Evolutionary conservation across 129 eudicot species (phyloP), one percentile per base, ranked within the genome.

Genomic region (Lonicera japonica): DNA sequence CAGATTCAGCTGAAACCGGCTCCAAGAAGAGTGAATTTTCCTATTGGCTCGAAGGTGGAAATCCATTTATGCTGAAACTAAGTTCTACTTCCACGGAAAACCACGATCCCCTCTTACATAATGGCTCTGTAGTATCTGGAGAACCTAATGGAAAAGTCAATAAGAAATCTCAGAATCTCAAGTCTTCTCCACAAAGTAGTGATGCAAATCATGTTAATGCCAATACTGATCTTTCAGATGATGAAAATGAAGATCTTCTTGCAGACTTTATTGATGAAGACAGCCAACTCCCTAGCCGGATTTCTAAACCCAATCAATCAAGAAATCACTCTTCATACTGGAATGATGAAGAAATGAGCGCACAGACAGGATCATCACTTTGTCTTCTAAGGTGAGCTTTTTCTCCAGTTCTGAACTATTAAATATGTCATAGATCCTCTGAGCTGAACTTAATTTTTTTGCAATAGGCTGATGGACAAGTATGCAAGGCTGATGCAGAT

Each of bases 211-310:
- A 65, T 69, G 60, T 63, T 19, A 88, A 85, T 74, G 96, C 95
- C 21, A 61, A 61, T 51, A 52, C 41, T 56, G 66, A 81, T 58
- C 70, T 76, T 60, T 66, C 78, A 22, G 99, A 92, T 65, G 99
- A 92, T 43, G 99, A 92, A 79, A 83, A 84, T 75, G 99, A 92
- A 80, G 96, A 88, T 85, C 96, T 92, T 64, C 96, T 54, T 78
- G 99, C 99, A 18, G 99, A 92, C 82, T 92, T 92, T 71, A 92
- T 92, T 70, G 99, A 92, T 60, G 99, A 92, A 71, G 99, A 92
- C 67, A 92, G 99, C 65, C 99, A 92, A 77, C 86, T 88, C 25
- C 99, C 99, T 9, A 92, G 99, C 76, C 83, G 99, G 54, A 76
- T 76, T 57, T 74, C 89, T 36, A 82, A 60, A 50, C 80, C 86